Base-by-base conservation (phyloP, 768 basidiomycete genomes). In the Dictyophora rubrovolvata region DNA sequence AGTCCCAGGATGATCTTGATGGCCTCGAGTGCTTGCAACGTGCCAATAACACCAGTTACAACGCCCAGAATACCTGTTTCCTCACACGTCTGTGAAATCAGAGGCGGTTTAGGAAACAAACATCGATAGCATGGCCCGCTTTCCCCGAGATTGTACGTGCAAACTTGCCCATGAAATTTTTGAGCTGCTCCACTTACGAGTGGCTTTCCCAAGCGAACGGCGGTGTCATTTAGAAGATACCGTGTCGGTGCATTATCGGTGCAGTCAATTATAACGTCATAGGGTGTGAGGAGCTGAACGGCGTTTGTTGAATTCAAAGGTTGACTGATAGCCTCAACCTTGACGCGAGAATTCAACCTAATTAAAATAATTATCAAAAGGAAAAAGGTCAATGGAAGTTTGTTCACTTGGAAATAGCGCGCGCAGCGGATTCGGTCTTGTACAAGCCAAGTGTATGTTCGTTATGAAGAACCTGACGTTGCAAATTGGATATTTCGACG, bases 171-270 rank as follows among this genome's bases (percentile, higher is more conserved):
- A 49, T 66, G 64, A 48, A 56, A 65, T 17, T 51, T 47, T 10
- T 63, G 71, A 0, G 77, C 77, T 1, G 76, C 77, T 4, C 77
- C 77, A 8, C 70, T 72, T 2, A 79, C 72, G 22, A 79, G 73
- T 1, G 73, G 70, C 9, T 73, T 70, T 28, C 61, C 62, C 17
- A 72, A 61, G 1, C 65, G 64, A 2, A 73, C 71, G 12, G 71
- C 63, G 1, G 69, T 69, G 60, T 78, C 75, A 21, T 71, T 72
- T 36, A 79, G 64, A 42, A 79, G 71, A 61, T 78, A 78, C 1
- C 77, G 73, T 0, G 75, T 77, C 0, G 69, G 65, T 2, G 77
- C 75, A 22, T 75, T 75, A 63, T 79, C 77, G 20, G 76, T 78
- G 67, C 77, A 79, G 65, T 79, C 77, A 37, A 78, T 64, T 11